Evolutionary conservation across 2,329 filamentous ascomycete genomes (phyloP).

Genomic region (Rugonectria rugulosa): DNA sequence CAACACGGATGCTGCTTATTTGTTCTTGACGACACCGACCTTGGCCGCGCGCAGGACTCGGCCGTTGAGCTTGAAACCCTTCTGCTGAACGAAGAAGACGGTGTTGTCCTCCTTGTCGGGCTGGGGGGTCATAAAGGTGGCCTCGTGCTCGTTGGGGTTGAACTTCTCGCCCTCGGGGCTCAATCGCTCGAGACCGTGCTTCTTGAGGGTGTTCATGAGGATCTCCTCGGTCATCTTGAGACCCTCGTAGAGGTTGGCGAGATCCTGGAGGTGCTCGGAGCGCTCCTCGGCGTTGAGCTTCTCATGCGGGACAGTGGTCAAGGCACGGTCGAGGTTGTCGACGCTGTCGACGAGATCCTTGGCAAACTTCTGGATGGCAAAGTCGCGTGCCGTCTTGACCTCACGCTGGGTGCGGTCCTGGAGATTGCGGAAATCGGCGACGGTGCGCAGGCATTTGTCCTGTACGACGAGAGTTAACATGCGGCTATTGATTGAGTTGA

Average conservation of each 20-base stretch:
- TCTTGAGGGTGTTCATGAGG: slow-evolving; percentile 86
- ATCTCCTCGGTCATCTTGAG: slow-evolving; percentile 95
- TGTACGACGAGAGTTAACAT: slow-evolving; percentile 47
- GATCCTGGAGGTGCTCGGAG: slow-evolving; percentile 69
- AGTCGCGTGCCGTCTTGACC: slow-evolving; percentile 85
- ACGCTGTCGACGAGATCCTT: slow-evolving; percentile 94
- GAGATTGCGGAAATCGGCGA: slow-evolving; percentile 97
- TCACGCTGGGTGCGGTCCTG: slow-evolving; percentile 94
- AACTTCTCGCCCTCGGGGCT: slow-evolving; percentile 87
- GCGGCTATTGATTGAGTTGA: neutral
- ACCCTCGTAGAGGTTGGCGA: slow-evolving; percentile 83
- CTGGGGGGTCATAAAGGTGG: slow-evolving; percentile 91
- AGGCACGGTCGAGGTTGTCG: slow-evolving; percentile 95
- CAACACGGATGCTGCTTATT: slow-evolving; percentile 41
- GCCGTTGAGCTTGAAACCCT: slow-evolving; percentile 94
- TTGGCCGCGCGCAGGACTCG: slow-evolving; percentile 90
- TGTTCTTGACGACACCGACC: slow-evolving; percentile 94
- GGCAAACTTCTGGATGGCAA: slow-evolving; percentile 94
- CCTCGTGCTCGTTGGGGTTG: slow-evolving; percentile 96
- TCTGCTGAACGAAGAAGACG: slow-evolving; percentile 92
- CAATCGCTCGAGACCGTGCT: slow-evolving; percentile 92
- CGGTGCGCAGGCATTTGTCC: slow-evolving; percentile 93
- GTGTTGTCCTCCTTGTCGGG: slow-evolving; percentile 88
- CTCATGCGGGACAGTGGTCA: slow-evolving; percentile 78
- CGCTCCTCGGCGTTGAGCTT: slow-evolving; percentile 67